Evolutionary conservation across 2,329 filamentous ascomycete species (phyloP), one percentile per base, ranked within the genome.

Genomic region (Arthrocladium fulminans): DNA sequence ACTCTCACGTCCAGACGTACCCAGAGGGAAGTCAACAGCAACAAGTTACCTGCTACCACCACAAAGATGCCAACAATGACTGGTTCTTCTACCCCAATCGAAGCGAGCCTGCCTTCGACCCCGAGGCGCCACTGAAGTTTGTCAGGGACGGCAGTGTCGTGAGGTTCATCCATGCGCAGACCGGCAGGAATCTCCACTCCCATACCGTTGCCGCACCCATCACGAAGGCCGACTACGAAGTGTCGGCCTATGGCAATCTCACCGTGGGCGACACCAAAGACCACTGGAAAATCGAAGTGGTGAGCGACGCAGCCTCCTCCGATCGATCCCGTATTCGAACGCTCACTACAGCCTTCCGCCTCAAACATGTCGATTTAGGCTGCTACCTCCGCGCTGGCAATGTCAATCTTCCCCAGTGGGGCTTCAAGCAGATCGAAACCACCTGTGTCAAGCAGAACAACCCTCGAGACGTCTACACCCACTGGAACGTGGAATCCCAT

Each of bases 21-120:
- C 57, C 57, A 12, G 55, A 59, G 47, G 55, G 57, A 10, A 57
- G 55, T 30, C 73, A 72, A 45, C 92, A 98, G 70, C 94, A 98
- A 68, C 92, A 98, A 67, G 83, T 98, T 53, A 98, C 92, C 54
- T 98, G 94, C 75, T 98, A 98, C 70, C 92, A 98, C 70, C 92
- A 98, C 76, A 98, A 98, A 67, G 92, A 98, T 73, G 78, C 90
- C 66, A 98, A 98, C 79, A 98, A 98, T 66, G 92, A 98, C 67
- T 98, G 92, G 92, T 95, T 94, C 71, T 89, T 98, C 70, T 96
- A 96, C 67, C 92, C 92, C 22, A 95, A 90, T 71, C 86, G 94
- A 54, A 69, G 75, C 47, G 79, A 94, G 51, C 69, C 76, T 20
- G 83, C 85, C 15, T 95, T 82, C 61, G 75, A 89, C 59, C 69